phyloP scores from a whole-genome alignment of 192 early-diverging fungal genomes.

The Coemansia guatemalensis region DNA sequence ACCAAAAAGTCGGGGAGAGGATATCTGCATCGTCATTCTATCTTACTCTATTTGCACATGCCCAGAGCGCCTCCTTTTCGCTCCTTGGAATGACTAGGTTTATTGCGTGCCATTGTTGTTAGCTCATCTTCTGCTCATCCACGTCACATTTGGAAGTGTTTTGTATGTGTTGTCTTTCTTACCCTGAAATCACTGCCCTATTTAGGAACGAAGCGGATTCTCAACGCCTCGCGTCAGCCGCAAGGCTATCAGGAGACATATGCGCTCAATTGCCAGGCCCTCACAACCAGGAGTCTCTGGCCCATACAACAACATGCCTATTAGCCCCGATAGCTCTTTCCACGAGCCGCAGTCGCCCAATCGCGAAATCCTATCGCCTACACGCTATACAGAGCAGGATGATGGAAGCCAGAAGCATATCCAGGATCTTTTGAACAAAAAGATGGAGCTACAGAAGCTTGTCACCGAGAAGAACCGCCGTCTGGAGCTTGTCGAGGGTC shows the following conservation, averaged over 20 bases:
- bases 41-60: neutral
- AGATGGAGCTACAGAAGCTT: slow-evolving; percentile 31
- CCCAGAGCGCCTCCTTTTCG: neutral
- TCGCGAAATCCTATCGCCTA: slow-evolving; percentile 21
- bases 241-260: slow-evolving; percentile 21
- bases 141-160: neutral
- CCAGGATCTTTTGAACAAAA: slow-evolving; percentile 26
- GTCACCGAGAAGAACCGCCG: slow-evolving; percentile 26
- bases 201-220: slow-evolving; percentile 38
- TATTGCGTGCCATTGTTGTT: neutral
- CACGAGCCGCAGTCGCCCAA: slow-evolving; percentile 19
- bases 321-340: slow-evolving; percentile 33
- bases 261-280: slow-evolving; percentile 8
- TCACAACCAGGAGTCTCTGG: slow-evolving; percentile 4
- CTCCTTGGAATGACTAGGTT: too few species aligned
- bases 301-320: slow-evolving; percentile 14
- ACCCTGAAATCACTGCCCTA: neutral
- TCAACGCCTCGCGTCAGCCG: slow-evolving; percentile 44
- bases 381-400: slow-evolving; percentile 18
- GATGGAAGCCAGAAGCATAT: slow-evolving; percentile 14
- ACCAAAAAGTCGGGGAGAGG: too few species aligned
- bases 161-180: neutral
- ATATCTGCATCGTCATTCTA: neutral
- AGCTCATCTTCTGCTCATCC: neutral
- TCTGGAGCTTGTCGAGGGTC: slow-evolving; percentile 28